phyloP scores from a whole-genome alignment of 768 basidiomycete genomes.

The Daedaleopsis nitida region DNA sequence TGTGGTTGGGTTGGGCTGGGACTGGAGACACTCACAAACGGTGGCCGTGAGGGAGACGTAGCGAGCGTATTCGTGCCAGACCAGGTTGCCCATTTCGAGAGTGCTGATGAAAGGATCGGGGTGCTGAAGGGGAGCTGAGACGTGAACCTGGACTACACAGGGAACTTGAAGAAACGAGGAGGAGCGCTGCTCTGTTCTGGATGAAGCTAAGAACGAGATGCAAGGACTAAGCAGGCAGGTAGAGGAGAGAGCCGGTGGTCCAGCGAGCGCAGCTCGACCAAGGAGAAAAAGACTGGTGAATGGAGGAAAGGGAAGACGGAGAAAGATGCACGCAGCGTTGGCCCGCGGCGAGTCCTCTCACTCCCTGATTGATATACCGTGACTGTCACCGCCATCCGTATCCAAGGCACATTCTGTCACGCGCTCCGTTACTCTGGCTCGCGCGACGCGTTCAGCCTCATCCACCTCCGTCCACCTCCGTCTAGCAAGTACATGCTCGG shows the following conservation, averaged over 20 bases:
- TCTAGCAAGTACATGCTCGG: background rate
- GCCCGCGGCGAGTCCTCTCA: slow-evolving; percentile 1
- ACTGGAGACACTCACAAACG: slow-evolving; percentile 56
- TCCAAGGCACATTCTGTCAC: background rate
- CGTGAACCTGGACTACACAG: slow-evolving; percentile 15
- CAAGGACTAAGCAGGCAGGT: slow-evolving; percentile 34
- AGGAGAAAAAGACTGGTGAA: slow-evolving; percentile 32
- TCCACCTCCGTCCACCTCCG: background rate
- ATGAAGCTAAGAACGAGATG: slow-evolving; percentile 29
- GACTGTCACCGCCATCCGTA: slow-evolving; percentile 20
- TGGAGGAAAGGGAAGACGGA: slow-evolving; percentile 12
- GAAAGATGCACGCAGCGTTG: slow-evolving; percentile 24
- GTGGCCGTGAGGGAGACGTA: slow-evolving; percentile 68
- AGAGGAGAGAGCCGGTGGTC: slow-evolving; percentile 29
- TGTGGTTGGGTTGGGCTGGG: slow-evolving; percentile 1
- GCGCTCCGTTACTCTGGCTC: background rate
- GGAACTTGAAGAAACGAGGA: slow-evolving; percentile 13
- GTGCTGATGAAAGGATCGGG: slow-evolving; percentile 1
- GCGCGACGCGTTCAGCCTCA: background rate
- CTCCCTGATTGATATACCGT: slow-evolving; percentile 18
- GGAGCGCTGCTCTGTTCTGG: slow-evolving; percentile 25
- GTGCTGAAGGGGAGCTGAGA: slow-evolving; percentile 21
- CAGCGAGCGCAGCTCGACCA: slow-evolving; percentile 45
- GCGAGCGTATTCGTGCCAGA: slow-evolving; percentile 82
- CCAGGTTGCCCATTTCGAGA: slow-evolving; percentile 68